Evolutionary conservation across 2,329 filamentous ascomycete species (phyloP).

Genomic region (Monosporascus sp.): DNA sequence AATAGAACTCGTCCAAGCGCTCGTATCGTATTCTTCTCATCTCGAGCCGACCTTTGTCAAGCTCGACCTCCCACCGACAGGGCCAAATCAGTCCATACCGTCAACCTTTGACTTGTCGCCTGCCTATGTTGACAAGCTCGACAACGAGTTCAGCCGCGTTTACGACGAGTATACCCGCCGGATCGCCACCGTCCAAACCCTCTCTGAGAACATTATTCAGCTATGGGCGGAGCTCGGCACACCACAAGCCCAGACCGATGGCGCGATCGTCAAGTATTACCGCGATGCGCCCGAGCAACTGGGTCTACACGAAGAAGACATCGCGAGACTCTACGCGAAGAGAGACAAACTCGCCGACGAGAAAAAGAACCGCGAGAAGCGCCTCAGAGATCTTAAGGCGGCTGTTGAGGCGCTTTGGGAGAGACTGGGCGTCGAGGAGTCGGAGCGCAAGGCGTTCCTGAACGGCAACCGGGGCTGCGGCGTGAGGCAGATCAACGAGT

Average conservation of each 20-base stretch:
- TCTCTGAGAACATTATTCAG: conserved; percentile 82
- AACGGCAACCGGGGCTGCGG: conserved; percentile 86
- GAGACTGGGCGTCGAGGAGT: conserved; percentile 75
- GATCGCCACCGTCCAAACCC: conserved; percentile 65
- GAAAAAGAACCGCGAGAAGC: conserved; percentile 77
- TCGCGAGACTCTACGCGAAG: conserved; percentile 64
- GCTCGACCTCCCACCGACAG: conserved; percentile 78
- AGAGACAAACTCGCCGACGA: conserved; percentile 82
- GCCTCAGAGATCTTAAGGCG: conserved; percentile 65
- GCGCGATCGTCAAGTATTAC: conserved; percentile 80
- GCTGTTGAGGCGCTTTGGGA: conserved; percentile 87
- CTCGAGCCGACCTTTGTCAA: conserved; percentile 85
- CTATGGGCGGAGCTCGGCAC: conserved; percentile 95
- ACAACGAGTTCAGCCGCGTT: conserved; percentile 86
- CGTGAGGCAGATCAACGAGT: conserved; percentile 88
- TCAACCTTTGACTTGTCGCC: conserved; percentile 89
- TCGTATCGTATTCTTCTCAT: conserved; percentile 94
- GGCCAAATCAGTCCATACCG: conserved; percentile 68
- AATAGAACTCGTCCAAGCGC: conserved; percentile 81
- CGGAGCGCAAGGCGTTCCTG: conserved; percentile 79
- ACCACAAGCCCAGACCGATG: conserved; percentile 87
- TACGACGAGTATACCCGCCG: conserved; percentile 95
- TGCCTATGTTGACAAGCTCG: conserved; percentile 78
- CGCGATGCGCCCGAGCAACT: conserved; percentile 89
- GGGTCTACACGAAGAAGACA: conserved; percentile 82